These are phyloP conservation scores for Malassezia japonica DNA, from an alignment of 1,284 basidiomycete species.

Conservation along the genomic window DNA sequence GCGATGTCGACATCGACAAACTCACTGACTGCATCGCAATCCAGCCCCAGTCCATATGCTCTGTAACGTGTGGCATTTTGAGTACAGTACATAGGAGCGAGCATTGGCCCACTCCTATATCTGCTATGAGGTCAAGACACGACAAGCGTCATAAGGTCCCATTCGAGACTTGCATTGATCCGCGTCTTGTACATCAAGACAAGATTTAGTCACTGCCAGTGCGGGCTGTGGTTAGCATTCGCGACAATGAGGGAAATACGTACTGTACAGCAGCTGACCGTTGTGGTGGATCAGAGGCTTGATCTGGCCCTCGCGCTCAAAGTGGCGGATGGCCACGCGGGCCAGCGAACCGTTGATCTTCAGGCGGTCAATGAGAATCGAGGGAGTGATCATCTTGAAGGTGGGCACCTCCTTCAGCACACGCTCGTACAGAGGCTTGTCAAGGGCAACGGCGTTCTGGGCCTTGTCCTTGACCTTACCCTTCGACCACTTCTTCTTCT, in stretches of 20 bases:
- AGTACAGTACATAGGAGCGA: constrained; percentile 2
- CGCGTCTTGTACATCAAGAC: not conserved
- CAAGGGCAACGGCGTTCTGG: constrained; percentile 72
- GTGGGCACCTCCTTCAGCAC: constrained; percentile 99
- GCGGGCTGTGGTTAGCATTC: constrained; percentile 7
- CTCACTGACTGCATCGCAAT: too few species aligned
- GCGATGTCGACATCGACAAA: too few species aligned
- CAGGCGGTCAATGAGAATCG: constrained; percentile 80
- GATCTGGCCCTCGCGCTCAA: constrained; percentile 91
- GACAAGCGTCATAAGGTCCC: not conserved
- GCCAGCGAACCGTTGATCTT: constrained; percentile 94
- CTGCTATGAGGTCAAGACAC: constrained; percentile 2
- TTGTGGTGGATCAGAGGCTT: constrained; percentile 95
- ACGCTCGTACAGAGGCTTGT: constrained; percentile 67
- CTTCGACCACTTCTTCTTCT: constrained; percentile 99
- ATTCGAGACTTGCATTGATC: too few species aligned
- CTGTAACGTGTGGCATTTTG: constrained; percentile 2
- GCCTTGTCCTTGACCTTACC: constrained; percentile 98
- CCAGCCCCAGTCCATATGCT: not conserved
- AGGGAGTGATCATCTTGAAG: constrained; percentile 96
- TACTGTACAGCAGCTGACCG: constrained; percentile 77
- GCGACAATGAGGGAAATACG: not conserved
- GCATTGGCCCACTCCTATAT: not conserved
- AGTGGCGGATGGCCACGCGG: constrained; percentile 79
- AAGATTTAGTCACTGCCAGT: constrained; percentile 15